These are phyloP conservation scores for Parsonsia alboflavescens DNA, from an alignment of 257 asterid genomes.

Conservation along the genomic window DNA sequence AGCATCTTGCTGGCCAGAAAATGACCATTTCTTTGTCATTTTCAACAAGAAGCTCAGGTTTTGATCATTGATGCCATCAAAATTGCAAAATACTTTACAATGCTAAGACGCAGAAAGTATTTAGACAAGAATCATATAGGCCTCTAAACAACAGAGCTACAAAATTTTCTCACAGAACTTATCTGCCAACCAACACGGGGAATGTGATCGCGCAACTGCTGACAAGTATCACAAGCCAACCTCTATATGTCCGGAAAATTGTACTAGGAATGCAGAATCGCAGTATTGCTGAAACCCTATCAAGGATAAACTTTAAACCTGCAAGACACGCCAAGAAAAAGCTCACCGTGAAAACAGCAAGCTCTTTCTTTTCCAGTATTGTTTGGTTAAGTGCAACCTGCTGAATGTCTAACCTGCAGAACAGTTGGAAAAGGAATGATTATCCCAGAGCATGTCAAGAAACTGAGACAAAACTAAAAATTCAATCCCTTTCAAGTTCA, in stretches of 20 bases:
- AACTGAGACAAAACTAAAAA: not conserved
- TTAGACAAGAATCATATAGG: not conserved
- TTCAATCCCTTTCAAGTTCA: not conserved
- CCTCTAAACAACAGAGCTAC: too few species aligned
- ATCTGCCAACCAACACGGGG: conserved; percentile 40
- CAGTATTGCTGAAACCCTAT: conserved; percentile 26
- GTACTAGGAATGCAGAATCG: conserved; percentile 27
- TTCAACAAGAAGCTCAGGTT: not conserved
- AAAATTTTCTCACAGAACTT: not conserved
- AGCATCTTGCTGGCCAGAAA: not conserved
- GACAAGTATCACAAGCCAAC: conserved; percentile 60
- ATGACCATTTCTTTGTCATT: not conserved
- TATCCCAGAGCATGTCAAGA: conserved; percentile 6
- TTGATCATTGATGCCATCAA: not conserved
- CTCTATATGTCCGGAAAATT: conserved; percentile 33
- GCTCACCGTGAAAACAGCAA: conserved; percentile 43
- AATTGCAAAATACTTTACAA: not conserved
- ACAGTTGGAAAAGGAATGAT: conserved; percentile 3
- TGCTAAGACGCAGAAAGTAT: not conserved
- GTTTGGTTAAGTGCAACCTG: conserved; percentile 54
- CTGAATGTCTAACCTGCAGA: conserved; percentile 66
- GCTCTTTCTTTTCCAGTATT: conserved; percentile 62
- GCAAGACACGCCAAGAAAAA: conserved; percentile 56
- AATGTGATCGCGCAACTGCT: conserved; percentile 68
- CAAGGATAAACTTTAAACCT: conserved; percentile 37